Conservation (phyloP, 176 grass and related monocot genomes). For the Cenchrus purpureus region DNA sequence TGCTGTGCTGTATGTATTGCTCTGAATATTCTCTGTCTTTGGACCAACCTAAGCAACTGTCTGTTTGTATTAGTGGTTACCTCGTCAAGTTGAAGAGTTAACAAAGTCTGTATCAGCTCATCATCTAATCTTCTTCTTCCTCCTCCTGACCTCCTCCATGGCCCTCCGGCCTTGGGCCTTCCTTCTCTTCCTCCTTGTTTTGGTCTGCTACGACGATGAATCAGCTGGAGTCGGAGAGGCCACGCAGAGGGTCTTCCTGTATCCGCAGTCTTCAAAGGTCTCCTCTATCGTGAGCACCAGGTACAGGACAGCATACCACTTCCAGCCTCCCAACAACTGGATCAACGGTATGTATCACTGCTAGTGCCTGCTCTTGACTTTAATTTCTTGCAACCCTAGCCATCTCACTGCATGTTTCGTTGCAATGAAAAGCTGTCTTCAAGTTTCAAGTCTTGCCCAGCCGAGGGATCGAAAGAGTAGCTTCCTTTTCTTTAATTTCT, state of each 20-base stretch:
- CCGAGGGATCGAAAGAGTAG: no score
- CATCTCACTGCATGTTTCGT: background rate
- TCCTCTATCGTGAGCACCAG: slow-evolving; percentile 62
- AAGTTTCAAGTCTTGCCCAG: no score
- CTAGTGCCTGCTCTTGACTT: background rate
- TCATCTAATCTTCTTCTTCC: slow-evolving; percentile 25
- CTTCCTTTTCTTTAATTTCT: no score
- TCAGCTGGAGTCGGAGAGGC: slow-evolving; percentile 42
- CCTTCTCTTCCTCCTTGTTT: slow-evolving; percentile 40
- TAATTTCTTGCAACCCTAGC: background rate
- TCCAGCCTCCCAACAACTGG: slow-evolving; percentile 80
- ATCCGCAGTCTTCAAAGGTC: slow-evolving; percentile 56
- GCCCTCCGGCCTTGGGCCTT: slow-evolving; percentile 39
- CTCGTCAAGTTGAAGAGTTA: background rate
- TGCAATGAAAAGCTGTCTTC: no score
- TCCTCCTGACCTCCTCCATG: slow-evolving; percentile 27
- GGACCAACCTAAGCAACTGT: slow-evolving; percentile 37
- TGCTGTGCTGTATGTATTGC: background rate
- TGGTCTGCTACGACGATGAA: slow-evolving; percentile 37
- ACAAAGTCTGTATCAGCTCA: slow-evolving; percentile 26
- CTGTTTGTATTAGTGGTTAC: background rate
- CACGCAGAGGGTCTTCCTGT: slow-evolving; percentile 61
- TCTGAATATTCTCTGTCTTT: background rate
- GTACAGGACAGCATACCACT: slow-evolving; percentile 75
- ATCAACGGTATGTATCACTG: slow-evolving; percentile 62